Evolutionary conservation across 2,329 filamentous ascomycete species (phyloP).

Genomic region (Amylocarpus encephaloides): DNA sequence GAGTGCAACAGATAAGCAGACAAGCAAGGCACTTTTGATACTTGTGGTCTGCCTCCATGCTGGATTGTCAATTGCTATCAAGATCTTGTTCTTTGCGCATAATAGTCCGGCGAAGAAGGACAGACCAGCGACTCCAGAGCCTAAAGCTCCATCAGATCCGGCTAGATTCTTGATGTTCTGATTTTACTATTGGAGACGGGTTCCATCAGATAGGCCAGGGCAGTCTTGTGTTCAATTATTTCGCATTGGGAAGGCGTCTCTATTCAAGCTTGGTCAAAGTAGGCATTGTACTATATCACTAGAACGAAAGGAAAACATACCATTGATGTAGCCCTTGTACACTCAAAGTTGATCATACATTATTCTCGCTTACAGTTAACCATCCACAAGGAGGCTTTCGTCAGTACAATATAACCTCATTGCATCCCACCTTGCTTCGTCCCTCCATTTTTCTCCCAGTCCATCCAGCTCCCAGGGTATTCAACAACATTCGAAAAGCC

Average conservation of each 20-base stretch:
- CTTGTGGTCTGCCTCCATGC: slow-evolving; percentile 80
- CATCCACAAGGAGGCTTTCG: background rate
- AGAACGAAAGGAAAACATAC: background rate
- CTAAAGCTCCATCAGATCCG: slow-evolving; percentile 5
- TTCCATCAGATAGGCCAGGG: background rate
- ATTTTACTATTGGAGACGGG: background rate
- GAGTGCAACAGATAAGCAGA: slow-evolving; percentile 86
- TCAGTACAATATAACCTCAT: background rate
- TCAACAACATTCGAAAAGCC: slow-evolving; percentile 69
- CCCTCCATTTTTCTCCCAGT: slow-evolving; percentile 74
- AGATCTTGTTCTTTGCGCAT: slow-evolving; percentile 91
- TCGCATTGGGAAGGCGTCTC: slow-evolving; percentile 3
- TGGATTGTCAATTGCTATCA: slow-evolving; percentile 88
- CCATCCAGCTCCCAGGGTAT: slow-evolving; percentile 71
- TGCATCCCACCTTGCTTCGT: slow-evolving; percentile 16
- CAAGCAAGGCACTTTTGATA: slow-evolving; percentile 79
- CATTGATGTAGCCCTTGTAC: background rate
- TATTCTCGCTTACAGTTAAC: background rate
- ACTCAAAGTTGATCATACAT: background rate
- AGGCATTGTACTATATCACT: background rate
- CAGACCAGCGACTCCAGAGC: slow-evolving; percentile 6
- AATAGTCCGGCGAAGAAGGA: slow-evolving; percentile 48
- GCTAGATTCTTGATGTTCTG: slow-evolving; percentile 17
- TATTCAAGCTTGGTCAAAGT: background rate
- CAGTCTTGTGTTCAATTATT: background rate